Conservation (phyloP, 257 asterid genomes). For the Eucommia ulmoides region DNA sequence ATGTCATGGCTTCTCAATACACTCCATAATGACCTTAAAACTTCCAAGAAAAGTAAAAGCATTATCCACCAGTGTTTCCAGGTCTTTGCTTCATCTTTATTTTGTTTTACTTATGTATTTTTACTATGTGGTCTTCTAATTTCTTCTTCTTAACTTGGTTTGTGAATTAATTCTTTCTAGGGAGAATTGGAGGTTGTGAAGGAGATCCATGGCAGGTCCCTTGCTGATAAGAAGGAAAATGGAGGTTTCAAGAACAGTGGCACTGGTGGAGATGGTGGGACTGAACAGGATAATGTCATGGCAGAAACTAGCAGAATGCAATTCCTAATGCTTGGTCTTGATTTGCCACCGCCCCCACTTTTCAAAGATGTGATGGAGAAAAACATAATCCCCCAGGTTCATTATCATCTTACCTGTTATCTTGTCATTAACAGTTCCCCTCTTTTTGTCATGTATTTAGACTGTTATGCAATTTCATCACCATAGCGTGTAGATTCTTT, state of each 20-base stretch:
- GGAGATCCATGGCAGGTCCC: slow-evolving; percentile 39
- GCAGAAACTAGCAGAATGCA: slow-evolving; percentile 70
- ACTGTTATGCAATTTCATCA: too few relatives aligned
- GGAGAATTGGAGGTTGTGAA: slow-evolving; percentile 94
- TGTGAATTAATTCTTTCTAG: slow-evolving; percentile 24
- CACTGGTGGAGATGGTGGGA: slow-evolving; percentile 30
- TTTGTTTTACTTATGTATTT: slow-evolving; percentile 1
- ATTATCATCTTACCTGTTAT: too few relatives aligned
- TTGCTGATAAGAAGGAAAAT: slow-evolving; percentile 29
- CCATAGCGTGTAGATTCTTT: too few relatives aligned
- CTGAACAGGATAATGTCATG: slow-evolving; percentile 17
- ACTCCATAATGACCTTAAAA: slow-evolving; percentile 61
- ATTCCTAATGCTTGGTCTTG: slow-evolving; percentile 90
- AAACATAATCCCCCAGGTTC: slow-evolving; percentile 98
- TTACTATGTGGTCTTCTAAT: not conserved
- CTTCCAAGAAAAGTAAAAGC: slow-evolving; percentile 55
- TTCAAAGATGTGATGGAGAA: slow-evolving; percentile 93
- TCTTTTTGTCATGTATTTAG: too few relatives aligned
- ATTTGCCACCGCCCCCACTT: slow-evolving; percentile 97
- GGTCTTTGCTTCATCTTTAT: slow-evolving; percentile 27
- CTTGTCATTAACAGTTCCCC: too few relatives aligned
- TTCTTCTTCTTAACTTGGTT: slow-evolving; percentile 3
- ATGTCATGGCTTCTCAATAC: slow-evolving; percentile 95
- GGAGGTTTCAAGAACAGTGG: slow-evolving; percentile 20
- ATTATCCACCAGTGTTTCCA: slow-evolving; percentile 90